Evolutionary conservation across 129 eudicot genomes (phyloP), one percentile per base, ranked within the genome.

Genomic region (Deinandra increscens): DNA sequence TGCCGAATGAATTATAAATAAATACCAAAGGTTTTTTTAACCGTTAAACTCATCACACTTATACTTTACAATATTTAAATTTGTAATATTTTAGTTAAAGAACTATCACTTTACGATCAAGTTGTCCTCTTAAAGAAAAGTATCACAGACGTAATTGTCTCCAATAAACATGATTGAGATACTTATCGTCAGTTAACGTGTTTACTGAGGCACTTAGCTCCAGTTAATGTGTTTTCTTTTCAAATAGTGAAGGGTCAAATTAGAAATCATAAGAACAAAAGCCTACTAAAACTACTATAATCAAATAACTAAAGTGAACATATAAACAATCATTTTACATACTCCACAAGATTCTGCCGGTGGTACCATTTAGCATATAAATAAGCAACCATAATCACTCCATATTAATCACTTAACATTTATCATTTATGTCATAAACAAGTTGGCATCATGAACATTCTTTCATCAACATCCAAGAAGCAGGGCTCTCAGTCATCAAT

Each of bases 391-490:
- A 71, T 13, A 23, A 39, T 26, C 12, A 39, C 6, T 1, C 20
- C 11, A 19, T 50, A 54, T 23, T 37, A 43, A 66, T 59, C 75
- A 34, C 68, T 48, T 55, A 15, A 8, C 46, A 67, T 46, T 20
- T 39, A 72, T 51, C 46, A 67, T 46, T 20, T 39, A 72, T 51
- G 61, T 50, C 62, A 44, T 18, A 23, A 72, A 26, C 51, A 64
- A 64, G 54, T 31, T 17, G 38, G 64, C 20, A n/a, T 33, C 72
- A 78, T 78, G 81, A 55, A 55, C 66, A 68, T 49, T 7, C 46
- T 68, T 17, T 42, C 64, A 15, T 77, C 72, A 12, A 50, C 77
- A 12, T 77, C 80, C 29, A 77, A 62, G 54, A 70, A 63, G 14
- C 72, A 48, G 31, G 31, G 33, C 54, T 67, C 60, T 31, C 26